Conservation (phyloP, 805 yeast species). For the Scheffersomyces stipitis region DNA sequence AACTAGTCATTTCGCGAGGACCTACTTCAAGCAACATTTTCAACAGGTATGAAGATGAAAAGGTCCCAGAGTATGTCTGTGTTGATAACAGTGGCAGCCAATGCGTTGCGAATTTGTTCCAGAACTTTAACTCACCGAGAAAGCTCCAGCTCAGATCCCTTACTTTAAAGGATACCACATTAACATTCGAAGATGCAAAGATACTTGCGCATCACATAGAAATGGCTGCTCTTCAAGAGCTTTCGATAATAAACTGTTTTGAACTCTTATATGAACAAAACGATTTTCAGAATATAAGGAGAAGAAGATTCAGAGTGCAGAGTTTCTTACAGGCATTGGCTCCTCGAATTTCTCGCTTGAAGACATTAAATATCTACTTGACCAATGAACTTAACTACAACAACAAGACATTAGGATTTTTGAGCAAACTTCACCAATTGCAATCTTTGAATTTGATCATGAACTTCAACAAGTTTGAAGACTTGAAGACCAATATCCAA, state of each 20-base stretch:
- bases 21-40: conserved; percentile 1
- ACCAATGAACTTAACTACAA: conserved; percentile 2
- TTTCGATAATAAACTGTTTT: conserved; percentile 3
- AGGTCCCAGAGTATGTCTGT: not conserved
- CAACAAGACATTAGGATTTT: not conserved
- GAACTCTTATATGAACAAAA: not conserved
- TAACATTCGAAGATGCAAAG: conserved; percentile 2
- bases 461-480: conserved; percentile 2
- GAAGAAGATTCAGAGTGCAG: not conserved
- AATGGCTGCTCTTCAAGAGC: not conserved
- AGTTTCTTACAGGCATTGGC: not conserved
- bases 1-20: conserved; percentile 4
- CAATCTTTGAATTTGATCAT: conserved; percentile 3
- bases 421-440: not conserved
- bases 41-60: not conserved
- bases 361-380: not conserved
- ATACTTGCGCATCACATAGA: not conserved
- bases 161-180: conserved; percentile 1
- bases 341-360: not conserved
- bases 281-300: not conserved
- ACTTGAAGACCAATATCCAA: conserved; percentile 1
- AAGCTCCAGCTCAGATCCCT: not conserved
- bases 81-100: not conserved
- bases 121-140: not conserved
- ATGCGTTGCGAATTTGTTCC: not conserved